Conservation (phyloP, 345 rosid genomes). For the Leavenworthia alabamica region DNA sequence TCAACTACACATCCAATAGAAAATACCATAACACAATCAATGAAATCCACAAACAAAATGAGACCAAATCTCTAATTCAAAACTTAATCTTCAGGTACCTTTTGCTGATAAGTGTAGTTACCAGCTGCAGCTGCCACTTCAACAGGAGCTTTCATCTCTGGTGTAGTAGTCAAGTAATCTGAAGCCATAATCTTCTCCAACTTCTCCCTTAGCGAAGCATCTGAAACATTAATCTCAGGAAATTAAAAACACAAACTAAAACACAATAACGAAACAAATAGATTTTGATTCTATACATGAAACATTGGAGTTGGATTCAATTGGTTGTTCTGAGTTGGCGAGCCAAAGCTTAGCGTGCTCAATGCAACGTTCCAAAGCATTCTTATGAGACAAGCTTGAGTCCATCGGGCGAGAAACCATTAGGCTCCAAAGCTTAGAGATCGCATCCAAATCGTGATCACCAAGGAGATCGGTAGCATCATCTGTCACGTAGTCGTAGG, state of each 20-base stretch:
- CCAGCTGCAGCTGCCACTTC: conserved; percentile 77
- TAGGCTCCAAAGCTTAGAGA: conserved; percentile 54
- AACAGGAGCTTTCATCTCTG: conserved; percentile 80
- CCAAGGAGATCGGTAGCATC: conserved; percentile 85
- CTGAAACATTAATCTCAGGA: conserved; percentile 31
- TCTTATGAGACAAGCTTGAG: conserved; percentile 69
- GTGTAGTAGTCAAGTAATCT: conserved; percentile 69
- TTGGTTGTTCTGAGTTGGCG: conserved; percentile 50
- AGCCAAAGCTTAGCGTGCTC: conserved; percentile 80
- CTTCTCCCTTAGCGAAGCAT: conserved; percentile 67
- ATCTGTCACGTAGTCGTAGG: conserved; percentile 84
- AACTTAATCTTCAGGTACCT: conserved; percentile 31
- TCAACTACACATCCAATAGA: background rate
- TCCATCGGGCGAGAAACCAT: conserved; percentile 74
- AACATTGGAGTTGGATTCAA: conserved; percentile 44
- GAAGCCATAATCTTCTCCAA: conserved; percentile 80
- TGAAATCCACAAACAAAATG: background rate
- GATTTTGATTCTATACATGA: conserved; percentile 42
- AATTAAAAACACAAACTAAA: background rate
- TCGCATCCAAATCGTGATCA: conserved; percentile 72
- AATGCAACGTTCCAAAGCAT: conserved; percentile 63
- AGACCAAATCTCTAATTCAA: background rate
- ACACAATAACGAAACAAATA: background rate
- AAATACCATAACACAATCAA: background rate
- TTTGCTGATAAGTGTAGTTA: conserved; percentile 44